Evolutionary conservation across 2,329 filamentous ascomycete genomes (phyloP).

Genomic region (Ilyonectria destructans): DNA sequence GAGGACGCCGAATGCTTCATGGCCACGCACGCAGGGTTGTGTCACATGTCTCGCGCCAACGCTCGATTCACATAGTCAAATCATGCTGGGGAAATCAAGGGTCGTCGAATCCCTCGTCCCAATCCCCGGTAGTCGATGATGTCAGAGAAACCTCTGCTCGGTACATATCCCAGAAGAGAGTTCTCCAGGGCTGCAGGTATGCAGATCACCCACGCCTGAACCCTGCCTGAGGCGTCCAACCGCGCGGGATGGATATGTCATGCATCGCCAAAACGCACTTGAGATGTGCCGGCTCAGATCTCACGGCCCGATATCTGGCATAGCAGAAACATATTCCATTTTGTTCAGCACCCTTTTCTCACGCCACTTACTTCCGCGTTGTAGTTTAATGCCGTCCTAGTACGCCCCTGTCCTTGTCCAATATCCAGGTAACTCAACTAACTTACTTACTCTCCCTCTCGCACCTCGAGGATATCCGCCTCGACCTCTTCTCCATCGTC

Average conservation of each 20-base stretch:
- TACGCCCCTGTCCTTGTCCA: constrained; percentile 24
- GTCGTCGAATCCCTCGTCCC: background rate
- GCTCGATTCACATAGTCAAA: background rate
- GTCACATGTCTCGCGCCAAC: background rate
- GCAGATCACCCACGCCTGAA: constrained; percentile 32
- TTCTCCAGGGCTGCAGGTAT: constrained; percentile 18
- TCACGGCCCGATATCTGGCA: background rate
- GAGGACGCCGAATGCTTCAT: background rate
- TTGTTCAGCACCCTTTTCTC: constrained; percentile 20
- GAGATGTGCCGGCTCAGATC: background rate
- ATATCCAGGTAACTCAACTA: constrained; percentile 24
- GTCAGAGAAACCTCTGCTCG: background rate
- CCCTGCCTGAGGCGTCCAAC: constrained; percentile 21
- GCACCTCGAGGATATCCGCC: constrained; percentile 56
- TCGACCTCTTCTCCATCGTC: constrained; percentile 53
- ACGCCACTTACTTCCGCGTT: constrained; percentile 14
- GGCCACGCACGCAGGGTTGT: background rate
- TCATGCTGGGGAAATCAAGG: background rate
- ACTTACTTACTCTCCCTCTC: constrained; percentile 50
- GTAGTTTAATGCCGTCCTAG: constrained; percentile 16
- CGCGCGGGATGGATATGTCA: constrained; percentile 14
- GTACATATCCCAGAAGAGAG: constrained; percentile 1
- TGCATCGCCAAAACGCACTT: constrained; percentile 10
- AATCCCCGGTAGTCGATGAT: background rate
- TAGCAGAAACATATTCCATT: constrained; percentile 7